A percentile compares a stretch with the other conserved stretches of the same genome.
phyloP scores from a whole-genome alignment of 2,329 filamentous ascomycete species.

The Ophiostoma piceae region DNA sequence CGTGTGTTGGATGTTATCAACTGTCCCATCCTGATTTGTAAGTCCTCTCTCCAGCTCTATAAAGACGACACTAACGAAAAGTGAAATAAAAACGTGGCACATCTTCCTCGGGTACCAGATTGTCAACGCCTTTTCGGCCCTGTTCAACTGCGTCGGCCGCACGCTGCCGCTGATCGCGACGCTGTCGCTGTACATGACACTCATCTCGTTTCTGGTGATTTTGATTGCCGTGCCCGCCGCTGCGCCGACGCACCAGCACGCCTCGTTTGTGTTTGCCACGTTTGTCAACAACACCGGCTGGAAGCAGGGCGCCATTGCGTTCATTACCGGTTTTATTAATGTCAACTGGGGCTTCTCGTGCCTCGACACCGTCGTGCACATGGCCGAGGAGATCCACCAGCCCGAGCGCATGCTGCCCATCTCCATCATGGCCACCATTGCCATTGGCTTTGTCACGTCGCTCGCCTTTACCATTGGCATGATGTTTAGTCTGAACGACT shows the following conservation, averaged over 20 bases:
- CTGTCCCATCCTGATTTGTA: not conserved
- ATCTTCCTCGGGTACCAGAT: slow-evolving; percentile 43
- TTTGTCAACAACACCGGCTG: slow-evolving; percentile 47
- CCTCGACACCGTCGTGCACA: slow-evolving; percentile 34
- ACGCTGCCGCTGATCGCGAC: slow-evolving; percentile 47
- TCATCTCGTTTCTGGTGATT: slow-evolving; percentile 26
- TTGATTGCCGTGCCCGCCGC: slow-evolving; percentile 27
- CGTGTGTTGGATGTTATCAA: not conserved
- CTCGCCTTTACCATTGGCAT: slow-evolving; percentile 29
- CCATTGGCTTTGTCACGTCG: slow-evolving; percentile 24
- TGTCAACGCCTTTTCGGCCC: slow-evolving; percentile 41
- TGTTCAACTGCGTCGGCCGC: slow-evolving; percentile 32
- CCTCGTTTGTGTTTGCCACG: slow-evolving; percentile 39
- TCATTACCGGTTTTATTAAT: slow-evolving; percentile 42
- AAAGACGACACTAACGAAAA: slow-evolving; percentile 34
- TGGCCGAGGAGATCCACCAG: slow-evolving; percentile 38
- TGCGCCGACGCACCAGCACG: slow-evolving; percentile 22
- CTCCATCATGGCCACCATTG: slow-evolving; percentile 34
- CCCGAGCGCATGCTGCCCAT: slow-evolving; percentile 34
- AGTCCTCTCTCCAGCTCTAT: not conserved
- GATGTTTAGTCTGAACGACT: slow-evolving; percentile 34
- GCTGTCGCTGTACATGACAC: slow-evolving; percentile 36
- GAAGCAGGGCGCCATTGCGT: slow-evolving; percentile 41
- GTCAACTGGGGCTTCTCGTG: slow-evolving; percentile 35
- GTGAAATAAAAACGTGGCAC: slow-evolving; percentile 38